These are phyloP conservation scores for Leccinum disarticulatum DNA, from an alignment of 768 basidiomycete genomes.

Conservation along the genomic window DNA sequence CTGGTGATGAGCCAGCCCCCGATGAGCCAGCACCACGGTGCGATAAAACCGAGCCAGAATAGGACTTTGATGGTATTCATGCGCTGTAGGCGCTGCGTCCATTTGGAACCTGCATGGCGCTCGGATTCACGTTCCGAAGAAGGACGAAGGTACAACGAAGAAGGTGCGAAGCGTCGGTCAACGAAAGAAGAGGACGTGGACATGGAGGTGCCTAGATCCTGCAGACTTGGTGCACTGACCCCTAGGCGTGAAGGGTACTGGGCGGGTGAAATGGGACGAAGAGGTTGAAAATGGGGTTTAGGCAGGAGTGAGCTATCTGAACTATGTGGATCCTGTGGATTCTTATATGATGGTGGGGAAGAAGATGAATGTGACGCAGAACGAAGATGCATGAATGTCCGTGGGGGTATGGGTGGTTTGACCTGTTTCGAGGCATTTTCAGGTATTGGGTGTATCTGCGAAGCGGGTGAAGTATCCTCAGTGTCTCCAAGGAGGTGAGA, in stretches of 20 bases:
- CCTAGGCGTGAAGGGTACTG: conserved; percentile 12
- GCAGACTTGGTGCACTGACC: conserved; percentile 28
- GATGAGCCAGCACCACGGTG: conserved; percentile 73
- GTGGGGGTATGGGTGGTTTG: conserved; percentile 26
- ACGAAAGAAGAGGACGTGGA: conserved; percentile 53
- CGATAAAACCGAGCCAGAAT: conserved; percentile 76
- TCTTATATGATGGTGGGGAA: conserved; percentile 27
- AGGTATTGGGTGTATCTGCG: conserved; percentile 1
- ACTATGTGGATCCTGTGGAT: conserved; percentile 17
- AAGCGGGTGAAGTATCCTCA: conserved; percentile 6
- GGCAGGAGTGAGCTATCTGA: conserved; percentile 20
- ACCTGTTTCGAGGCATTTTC: conserved; percentile 3
- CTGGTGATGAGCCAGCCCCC: conserved; percentile 65
- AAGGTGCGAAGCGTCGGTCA: conserved; percentile 49
- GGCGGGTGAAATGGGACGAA: conserved; percentile 10
- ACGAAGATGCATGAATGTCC: conserved; percentile 12
- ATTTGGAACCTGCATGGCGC: conserved; percentile 15
- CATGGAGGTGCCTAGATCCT: conserved; percentile 23
- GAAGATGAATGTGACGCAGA: conserved; percentile 20
- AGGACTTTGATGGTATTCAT: conserved; percentile 50
- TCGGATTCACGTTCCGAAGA: conserved; percentile 34
- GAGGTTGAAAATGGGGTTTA: conserved; percentile 9
- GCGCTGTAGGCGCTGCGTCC: conserved; percentile 13
- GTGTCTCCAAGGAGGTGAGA: conserved; percentile 15
- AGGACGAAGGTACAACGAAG: conserved; percentile 37